Base-by-base conservation (phyloP, 306 rosid genomes). In the Rosa rugosa region DNA sequence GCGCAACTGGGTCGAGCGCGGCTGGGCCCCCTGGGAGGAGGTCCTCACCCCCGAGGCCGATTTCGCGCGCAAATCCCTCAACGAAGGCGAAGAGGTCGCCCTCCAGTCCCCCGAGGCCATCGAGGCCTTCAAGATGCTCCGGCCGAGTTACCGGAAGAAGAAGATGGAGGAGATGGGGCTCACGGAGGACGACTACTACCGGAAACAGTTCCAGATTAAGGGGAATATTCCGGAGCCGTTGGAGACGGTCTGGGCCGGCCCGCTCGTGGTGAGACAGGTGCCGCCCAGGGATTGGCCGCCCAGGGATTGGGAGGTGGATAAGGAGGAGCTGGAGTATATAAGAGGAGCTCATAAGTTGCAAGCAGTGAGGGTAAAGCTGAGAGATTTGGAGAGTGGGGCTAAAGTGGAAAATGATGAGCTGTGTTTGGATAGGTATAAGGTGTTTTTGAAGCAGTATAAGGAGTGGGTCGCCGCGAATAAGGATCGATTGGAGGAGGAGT, bases 11-110 rank as follows among this genome's bases (percentile, higher is more conserved):
- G 77, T 89, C 46, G 97, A 92, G 71, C 97, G 98, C 1, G 97
- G 98, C 1, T 95, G 99, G 99, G 99, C 98, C 23, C 99, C 99
- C 0, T 95, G 99, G 99, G 99, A 95, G 41, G 99, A 95, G 67
- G 82, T 95, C 46, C 91, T 95, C 77, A 67, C 98, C 3, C 97
- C 98, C 0, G 99, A 95, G 73, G 99, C 88, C 2, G 88, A 93
- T 65, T 95, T 95, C 77, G 99, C 99, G 1, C 90, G 94, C 3
- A 86, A 88, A 84, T 87, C 93, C 77, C 87, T 95, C 76, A 90
- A 92, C 80, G 99, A 95, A 80, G 99, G 99, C 17, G 97, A 92
- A 72, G 99, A 95, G 71, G 94, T 95, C 11, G 82, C 98, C 23
- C 96, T 95, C 10, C 84, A 84, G n/a, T 63, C 92, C 3, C 98